Percentiles rank a stretch among this genome's conserved stretches.
phyloP scores from a whole-genome alignment of 441 rosid genomes.

The Croton laevigatus region DNA sequence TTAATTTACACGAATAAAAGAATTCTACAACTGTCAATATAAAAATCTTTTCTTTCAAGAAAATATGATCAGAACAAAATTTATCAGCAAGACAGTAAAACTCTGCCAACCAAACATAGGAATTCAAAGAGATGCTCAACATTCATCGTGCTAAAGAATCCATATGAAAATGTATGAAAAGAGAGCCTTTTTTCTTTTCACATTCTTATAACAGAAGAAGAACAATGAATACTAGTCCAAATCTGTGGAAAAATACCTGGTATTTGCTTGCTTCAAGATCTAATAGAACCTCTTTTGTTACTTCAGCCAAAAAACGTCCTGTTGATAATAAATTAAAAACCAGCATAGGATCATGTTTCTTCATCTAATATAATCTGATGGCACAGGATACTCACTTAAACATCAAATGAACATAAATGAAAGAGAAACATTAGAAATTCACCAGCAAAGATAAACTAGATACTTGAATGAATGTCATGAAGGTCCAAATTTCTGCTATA shows the following conservation, averaged over 20 bases:
- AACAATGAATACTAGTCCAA: background rate
- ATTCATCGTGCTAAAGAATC: background rate
- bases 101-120: background rate
- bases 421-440: background rate
- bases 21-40: background rate
- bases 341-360: background rate
- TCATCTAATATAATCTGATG: background rate
- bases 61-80: background rate
- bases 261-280: conserved; percentile 77
- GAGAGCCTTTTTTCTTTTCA: background rate
- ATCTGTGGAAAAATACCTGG: conserved; percentile 37
- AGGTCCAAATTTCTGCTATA: background rate
- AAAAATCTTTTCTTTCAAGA: background rate
- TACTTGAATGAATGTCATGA: background rate
- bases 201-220: background rate
- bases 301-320: conserved; percentile 75
- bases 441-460: background rate
- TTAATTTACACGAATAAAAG: background rate
- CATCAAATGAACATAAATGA: background rate
- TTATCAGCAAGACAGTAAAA: background rate
- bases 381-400: background rate
- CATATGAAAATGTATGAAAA: background rate
- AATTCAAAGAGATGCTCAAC: background rate
- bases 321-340: conserved; percentile 26
- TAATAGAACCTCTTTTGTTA: conserved; percentile 65